Evolutionary conservation across 139 green algal species (phyloP).

Genomic region (Closterium sp.): DNA sequence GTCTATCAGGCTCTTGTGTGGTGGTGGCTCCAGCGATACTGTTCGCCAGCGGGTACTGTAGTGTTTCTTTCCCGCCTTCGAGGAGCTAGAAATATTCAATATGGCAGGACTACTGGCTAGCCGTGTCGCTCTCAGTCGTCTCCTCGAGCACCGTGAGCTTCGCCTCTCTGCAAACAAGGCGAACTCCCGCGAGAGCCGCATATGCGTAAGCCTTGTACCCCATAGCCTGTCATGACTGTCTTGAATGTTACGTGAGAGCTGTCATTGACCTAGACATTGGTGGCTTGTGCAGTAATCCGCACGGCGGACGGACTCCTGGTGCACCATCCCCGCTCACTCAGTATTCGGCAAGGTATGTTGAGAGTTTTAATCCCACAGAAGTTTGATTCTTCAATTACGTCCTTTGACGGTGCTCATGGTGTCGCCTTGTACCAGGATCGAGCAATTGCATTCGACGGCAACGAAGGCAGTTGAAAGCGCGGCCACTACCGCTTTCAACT

Average conservation of each 20-base stretch:
- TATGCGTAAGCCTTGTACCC: not conserved
- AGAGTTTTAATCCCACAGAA: not conserved
- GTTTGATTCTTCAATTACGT: not conserved
- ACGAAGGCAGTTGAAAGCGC: not conserved
- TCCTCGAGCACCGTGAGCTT: not conserved
- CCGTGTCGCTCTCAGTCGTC: not conserved
- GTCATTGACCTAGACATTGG: not conserved
- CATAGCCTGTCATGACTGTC: not conserved
- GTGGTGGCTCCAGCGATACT: not conserved
- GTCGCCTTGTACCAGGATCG: not conserved
- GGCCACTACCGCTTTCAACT: not conserved
- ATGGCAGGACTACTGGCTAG: not conserved
- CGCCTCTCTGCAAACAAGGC: not conserved
- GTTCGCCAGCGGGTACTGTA: not conserved
- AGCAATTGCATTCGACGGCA: not conserved
- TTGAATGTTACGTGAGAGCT: not conserved
- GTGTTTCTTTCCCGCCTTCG: not conserved
- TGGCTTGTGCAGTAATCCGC: not conserved
- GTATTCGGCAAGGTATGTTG: not conserved
- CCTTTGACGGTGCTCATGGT: not conserved
- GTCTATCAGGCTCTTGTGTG: no score
- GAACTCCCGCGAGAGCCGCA: not conserved
- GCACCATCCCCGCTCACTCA: not conserved
- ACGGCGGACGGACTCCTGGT: not conserved
- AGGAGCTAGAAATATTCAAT: not conserved